These are phyloP conservation scores for Xylaria palmicola DNA, from an alignment of 495 filamentous ascomycete species.

Conservation along the genomic window DNA sequence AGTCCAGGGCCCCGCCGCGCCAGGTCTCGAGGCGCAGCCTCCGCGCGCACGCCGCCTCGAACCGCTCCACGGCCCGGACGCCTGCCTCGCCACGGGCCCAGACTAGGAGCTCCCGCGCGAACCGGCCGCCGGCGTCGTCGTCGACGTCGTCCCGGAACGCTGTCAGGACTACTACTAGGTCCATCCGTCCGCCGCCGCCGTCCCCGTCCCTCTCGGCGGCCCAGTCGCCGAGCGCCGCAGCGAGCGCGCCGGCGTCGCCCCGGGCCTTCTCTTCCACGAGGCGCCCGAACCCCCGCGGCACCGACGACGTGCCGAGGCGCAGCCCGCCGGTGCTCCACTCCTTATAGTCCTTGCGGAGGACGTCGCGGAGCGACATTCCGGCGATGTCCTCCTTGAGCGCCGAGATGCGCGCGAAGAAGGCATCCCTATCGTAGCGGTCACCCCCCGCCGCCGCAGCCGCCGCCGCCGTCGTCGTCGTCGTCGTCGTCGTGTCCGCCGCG, in stretches of 20 bases:
- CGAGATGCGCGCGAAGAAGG: conserved; percentile 63
- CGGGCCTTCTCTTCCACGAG: conserved; percentile 57
- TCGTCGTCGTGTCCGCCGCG: not conserved
- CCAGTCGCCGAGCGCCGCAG: conserved; percentile 47
- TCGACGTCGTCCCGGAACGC: conserved; percentile 51
- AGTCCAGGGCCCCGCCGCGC: conserved; percentile 47
- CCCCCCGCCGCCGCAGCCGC: conserved; percentile 9
- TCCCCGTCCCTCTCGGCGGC: conserved; percentile 43
- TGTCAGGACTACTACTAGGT: conserved; percentile 77
- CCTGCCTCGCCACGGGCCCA: conserved; percentile 53
- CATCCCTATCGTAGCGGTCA: conserved; percentile 54
- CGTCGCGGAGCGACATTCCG: conserved; percentile 64
- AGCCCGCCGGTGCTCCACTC: conserved; percentile 66
- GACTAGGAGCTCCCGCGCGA: conserved; percentile 70
- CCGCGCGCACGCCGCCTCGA: conserved; percentile 46
- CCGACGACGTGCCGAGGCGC: conserved; percentile 71
- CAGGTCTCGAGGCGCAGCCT: conserved; percentile 59
- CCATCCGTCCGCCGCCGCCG: conserved; percentile 38
- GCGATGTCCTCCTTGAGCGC: conserved; percentile 71
- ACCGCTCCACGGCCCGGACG: conserved; percentile 50
- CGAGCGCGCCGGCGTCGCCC: conserved; percentile 25
- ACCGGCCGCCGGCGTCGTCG: conserved; percentile 65
- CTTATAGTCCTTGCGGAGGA: conserved; percentile 91
- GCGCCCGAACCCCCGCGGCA: conserved; percentile 66
- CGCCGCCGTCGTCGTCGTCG: not conserved